phyloP scores from a whole-genome alignment of 495 filamentous ascomycete species.

The Parathielavia appendiculata region DNA sequence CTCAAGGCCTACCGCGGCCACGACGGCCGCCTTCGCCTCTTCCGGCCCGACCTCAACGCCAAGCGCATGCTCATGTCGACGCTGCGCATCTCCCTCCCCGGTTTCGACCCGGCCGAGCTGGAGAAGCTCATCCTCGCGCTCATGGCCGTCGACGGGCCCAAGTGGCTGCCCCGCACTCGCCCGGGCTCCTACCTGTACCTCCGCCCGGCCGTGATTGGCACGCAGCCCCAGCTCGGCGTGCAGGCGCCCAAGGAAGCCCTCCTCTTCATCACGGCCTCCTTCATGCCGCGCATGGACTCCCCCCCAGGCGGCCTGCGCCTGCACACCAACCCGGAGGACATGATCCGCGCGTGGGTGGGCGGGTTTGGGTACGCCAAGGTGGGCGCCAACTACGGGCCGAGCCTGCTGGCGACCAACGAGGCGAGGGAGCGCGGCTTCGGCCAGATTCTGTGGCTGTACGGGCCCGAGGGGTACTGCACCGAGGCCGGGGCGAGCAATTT shows the following conservation, averaged over 20 bases:
- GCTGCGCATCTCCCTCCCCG: conserved; percentile 69
- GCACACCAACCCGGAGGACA: conserved; percentile 69
- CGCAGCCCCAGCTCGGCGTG: conserved; percentile 71
- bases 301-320: conserved; percentile 63
- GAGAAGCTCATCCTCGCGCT: conserved; percentile 70
- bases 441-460: conserved; percentile 91
- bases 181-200: conserved; percentile 69
- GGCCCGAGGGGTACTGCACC: conserved; percentile 66
- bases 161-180: conserved; percentile 71
- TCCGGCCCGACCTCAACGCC: conserved; percentile 76
- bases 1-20: conserved; percentile 81
- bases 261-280: conserved; percentile 72
- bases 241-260: conserved; percentile 76
- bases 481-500: conserved; percentile 93
- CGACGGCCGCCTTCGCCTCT: conserved; percentile 77
- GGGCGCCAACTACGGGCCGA: conserved; percentile 87
- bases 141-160: conserved; percentile 61
- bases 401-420: conserved; percentile 66
- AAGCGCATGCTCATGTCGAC: conserved; percentile 67
- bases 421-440: conserved; percentile 67
- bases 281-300: conserved; percentile 60
- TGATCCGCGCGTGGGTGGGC: conserved; percentile 85
- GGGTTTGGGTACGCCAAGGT: conserved; percentile 89
- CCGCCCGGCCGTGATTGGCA: conserved; percentile 80
- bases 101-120: conserved; percentile 64